Percentiles rank a stretch among this genome's conserved stretches.
Conservation (phyloP, 164 flowering plant species). For the Chimonanthus salicifolius region DNA sequence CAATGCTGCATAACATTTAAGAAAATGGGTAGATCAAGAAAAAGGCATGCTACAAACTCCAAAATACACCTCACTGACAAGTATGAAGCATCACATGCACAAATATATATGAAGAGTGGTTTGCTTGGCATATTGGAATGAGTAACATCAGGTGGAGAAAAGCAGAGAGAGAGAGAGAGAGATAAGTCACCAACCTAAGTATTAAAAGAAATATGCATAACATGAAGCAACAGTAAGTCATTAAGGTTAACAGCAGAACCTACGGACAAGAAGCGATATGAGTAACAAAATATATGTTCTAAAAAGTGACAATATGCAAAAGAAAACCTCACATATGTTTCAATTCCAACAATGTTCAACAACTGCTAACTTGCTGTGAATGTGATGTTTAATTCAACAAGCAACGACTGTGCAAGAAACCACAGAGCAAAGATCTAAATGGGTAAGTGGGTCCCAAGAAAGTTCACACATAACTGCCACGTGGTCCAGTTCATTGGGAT, state of each 20-base stretch:
- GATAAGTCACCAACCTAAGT: not conserved
- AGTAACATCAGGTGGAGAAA: not conserved
- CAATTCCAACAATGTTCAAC: too few relatives aligned
- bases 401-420: too few relatives aligned
- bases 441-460: too few relatives aligned
- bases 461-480: too few relatives aligned
- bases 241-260: not conserved
- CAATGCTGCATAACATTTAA: constrained; percentile 48
- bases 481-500: too few relatives aligned
- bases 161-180: not conserved
- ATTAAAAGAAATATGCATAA: not conserved
- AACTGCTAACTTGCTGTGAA: too few relatives aligned
- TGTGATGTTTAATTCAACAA: too few relatives aligned
- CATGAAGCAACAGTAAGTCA: not conserved
- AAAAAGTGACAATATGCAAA: not conserved
- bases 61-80: not conserved
- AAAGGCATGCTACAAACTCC: not conserved
- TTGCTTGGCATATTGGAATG: not conserved
- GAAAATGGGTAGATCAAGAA: not conserved
- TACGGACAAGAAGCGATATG: not conserved
- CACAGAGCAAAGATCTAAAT: too few relatives aligned
- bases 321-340: not conserved
- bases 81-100: not conserved
- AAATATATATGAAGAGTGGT: too few relatives aligned
- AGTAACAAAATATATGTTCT: not conserved